Evolutionary conservation across 768 basidiomycete species (phyloP).

Genomic region (Hygrophorus pudorinus): DNA sequence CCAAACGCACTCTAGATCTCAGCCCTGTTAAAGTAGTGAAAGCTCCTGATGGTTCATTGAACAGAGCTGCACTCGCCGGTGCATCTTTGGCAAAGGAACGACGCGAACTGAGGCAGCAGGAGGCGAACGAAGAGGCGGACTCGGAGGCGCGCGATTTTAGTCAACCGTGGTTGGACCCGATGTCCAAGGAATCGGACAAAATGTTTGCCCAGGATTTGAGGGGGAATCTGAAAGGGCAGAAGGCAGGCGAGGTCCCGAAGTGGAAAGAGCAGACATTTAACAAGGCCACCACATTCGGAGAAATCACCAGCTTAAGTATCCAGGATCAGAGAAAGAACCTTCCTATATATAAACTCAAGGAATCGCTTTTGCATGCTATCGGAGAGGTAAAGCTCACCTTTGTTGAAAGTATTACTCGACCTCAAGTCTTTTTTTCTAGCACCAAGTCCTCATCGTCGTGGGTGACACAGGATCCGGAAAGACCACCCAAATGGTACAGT

Average conservation of each 20-base stretch:
- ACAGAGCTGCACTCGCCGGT: slow-evolving; percentile 89
- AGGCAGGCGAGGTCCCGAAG: slow-evolving; percentile 69
- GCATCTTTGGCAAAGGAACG: slow-evolving; percentile 93
- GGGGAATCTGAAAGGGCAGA: slow-evolving; percentile 72
- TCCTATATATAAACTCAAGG: slow-evolving; percentile 92
- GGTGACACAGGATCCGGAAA: slow-evolving; percentile 99
- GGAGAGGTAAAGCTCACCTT: slow-evolving; percentile 51
- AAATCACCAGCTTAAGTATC: slow-evolving; percentile 82
- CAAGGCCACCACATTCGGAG: slow-evolving; percentile 93
- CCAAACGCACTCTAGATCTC: slow-evolving; percentile 88
- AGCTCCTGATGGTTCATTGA: slow-evolving; percentile 95
- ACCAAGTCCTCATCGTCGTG: slow-evolving; percentile 96
- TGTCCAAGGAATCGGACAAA: slow-evolving; percentile 81
- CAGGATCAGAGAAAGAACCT: slow-evolving; percentile 88
- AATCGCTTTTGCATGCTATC: slow-evolving; percentile 83
- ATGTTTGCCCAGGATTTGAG: slow-evolving; percentile 91
- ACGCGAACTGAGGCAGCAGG: slow-evolving; percentile 87
- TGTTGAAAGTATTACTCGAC: slow-evolving; percentile 6
- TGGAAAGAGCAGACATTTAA: slow-evolving; percentile 94
- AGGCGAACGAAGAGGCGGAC: slow-evolving; percentile 89
- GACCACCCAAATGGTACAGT: slow-evolving; percentile 99
- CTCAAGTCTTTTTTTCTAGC: slow-evolving; percentile 31
- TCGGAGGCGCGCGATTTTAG: slow-evolving; percentile 91
- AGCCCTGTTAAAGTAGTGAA: slow-evolving; percentile 98
- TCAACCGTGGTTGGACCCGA: slow-evolving; percentile 96